These are phyloP conservation scores for Candida adriatica DNA, from an alignment of 805 yeast genomes.

Conservation along the genomic window DNA sequence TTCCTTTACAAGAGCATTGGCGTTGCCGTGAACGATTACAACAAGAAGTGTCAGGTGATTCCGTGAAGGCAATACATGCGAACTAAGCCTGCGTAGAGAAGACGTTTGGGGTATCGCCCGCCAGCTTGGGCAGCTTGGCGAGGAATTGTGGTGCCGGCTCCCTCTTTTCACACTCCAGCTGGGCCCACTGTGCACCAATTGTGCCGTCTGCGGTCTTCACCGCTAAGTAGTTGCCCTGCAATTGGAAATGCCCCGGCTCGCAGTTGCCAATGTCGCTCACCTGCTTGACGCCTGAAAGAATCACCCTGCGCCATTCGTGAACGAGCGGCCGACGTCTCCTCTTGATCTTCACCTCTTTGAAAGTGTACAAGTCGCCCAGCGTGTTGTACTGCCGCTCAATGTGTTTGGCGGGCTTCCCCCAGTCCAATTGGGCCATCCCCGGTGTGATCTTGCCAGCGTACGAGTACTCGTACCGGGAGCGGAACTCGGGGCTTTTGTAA, in stretches of 20 bases:
- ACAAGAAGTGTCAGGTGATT: slow-evolving; percentile 56
- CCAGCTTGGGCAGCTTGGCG: slow-evolving; percentile 37
- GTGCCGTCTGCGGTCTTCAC: slow-evolving; percentile 40
- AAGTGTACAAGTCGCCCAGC: slow-evolving; percentile 50
- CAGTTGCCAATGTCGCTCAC: background rate
- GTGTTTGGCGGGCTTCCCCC: slow-evolving; percentile 35
- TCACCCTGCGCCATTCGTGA: slow-evolving; percentile 37
- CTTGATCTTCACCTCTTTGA: slow-evolving; percentile 31
- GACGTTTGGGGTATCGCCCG: slow-evolving; percentile 28
- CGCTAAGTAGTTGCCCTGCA: slow-evolving; percentile 22
- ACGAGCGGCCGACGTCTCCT: slow-evolving; percentile 24
- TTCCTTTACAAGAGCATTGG: slow-evolving; percentile 68
- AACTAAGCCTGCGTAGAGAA: slow-evolving; percentile 3
- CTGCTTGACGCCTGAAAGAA: slow-evolving; percentile 33
- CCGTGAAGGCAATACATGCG: slow-evolving; percentile 14
- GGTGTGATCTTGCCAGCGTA: slow-evolving; percentile 53
- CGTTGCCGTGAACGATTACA: slow-evolving; percentile 75
- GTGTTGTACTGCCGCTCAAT: slow-evolving; percentile 41
- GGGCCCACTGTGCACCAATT: slow-evolving; percentile 32
- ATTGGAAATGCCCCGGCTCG: slow-evolving; percentile 27
- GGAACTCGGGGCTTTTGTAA: slow-evolving; percentile 17
- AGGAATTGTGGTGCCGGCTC: slow-evolving; percentile 43
- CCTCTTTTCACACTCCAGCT: slow-evolving; percentile 46
- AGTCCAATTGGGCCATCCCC: slow-evolving; percentile 35
- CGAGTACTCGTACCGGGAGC: slow-evolving; percentile 31